Evolutionary conservation across 1,139 yeast genomes (phyloP).

Genomic region (Diutina scorzettiae): DNA sequence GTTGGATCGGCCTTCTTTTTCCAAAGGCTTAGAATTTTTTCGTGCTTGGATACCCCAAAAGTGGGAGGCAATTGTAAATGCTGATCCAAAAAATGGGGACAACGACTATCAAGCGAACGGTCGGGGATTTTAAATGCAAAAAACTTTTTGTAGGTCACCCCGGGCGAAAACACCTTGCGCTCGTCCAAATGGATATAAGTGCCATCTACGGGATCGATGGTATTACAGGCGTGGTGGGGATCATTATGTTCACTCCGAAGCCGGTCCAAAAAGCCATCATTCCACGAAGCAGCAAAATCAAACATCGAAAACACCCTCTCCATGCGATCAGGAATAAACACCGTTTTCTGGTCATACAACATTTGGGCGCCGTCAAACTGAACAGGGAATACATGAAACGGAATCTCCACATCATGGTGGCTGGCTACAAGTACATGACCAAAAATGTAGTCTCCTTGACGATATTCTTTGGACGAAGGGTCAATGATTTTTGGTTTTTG

Average conservation of each 20-base stretch:
- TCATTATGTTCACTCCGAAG: constrained; percentile 14
- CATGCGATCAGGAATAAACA: constrained; percentile 8
- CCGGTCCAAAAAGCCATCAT: constrained; percentile 26
- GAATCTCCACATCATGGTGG: neutral
- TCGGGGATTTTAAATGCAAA: constrained; percentile 29
- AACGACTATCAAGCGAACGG: constrained; percentile 23
- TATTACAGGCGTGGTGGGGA: constrained; percentile 8
- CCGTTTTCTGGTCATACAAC: constrained; percentile 8
- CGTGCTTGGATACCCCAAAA: constrained; percentile 21
- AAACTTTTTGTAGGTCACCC: constrained; percentile 26
- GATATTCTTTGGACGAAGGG: neutral
- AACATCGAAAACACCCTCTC: constrained; percentile 25
- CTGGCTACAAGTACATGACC: constrained; percentile 3
- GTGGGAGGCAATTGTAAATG: constrained; percentile 29
- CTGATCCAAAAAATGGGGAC: constrained; percentile 22
- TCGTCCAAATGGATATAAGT: constrained; percentile 18
- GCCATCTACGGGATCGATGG: constrained; percentile 21
- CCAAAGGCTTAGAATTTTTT: constrained; percentile 15
- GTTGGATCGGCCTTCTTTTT: constrained; percentile 6
- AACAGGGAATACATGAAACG: constrained; percentile 11
- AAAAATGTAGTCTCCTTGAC: constrained; percentile 1
- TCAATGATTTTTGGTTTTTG: neutral
- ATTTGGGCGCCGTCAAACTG: constrained; percentile 10
- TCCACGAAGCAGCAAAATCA: constrained; percentile 31
- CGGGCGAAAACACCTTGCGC: constrained; percentile 20